These are phyloP conservation scores for Suillus fuscotomentosus DNA, from an alignment of 768 basidiomycete species.

Conservation along the genomic window DNA sequence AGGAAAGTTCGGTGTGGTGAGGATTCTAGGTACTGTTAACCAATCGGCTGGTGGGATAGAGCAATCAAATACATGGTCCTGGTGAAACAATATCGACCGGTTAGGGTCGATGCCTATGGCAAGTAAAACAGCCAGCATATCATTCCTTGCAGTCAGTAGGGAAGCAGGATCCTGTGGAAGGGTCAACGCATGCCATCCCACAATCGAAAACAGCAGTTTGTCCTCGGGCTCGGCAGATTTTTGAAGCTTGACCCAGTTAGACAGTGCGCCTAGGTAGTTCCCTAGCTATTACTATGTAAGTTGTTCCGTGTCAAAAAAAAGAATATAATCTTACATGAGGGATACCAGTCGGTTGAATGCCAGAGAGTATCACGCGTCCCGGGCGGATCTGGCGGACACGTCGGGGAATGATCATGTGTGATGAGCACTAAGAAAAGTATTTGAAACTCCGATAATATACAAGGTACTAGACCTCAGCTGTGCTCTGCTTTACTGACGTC, in stretches of 20 bases:
- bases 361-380: conserved; percentile 69
- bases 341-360: conserved; percentile 91
- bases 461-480: background rate
- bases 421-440: background rate
- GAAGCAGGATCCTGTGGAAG: conserved; percentile 78
- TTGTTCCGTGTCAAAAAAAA: background rate
- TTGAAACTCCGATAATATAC: conserved; percentile 29
- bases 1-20: conserved; percentile 83
- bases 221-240: conserved; percentile 55
- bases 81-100: conserved; percentile 75
- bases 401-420: conserved; percentile 15
- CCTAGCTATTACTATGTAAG: conserved; percentile 59
- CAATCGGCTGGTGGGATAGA: conserved; percentile 51
- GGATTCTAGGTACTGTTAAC: conserved; percentile 53
- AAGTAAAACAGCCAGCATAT: conserved; percentile 81
- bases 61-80: conserved; percentile 67
- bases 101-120: conserved; percentile 84
- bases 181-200: conserved; percentile 93
- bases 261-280: conserved; percentile 88
- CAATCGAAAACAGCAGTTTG: conserved; percentile 78
- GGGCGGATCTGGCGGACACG: conserved; percentile 12
- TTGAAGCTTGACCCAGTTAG: conserved; percentile 87
- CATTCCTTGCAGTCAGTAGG: conserved; percentile 60
- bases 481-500: background rate
- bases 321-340: conserved; percentile 65